Base-by-base conservation (phyloP, 805 yeast species). In the Cyberlindnera maritima region DNA sequence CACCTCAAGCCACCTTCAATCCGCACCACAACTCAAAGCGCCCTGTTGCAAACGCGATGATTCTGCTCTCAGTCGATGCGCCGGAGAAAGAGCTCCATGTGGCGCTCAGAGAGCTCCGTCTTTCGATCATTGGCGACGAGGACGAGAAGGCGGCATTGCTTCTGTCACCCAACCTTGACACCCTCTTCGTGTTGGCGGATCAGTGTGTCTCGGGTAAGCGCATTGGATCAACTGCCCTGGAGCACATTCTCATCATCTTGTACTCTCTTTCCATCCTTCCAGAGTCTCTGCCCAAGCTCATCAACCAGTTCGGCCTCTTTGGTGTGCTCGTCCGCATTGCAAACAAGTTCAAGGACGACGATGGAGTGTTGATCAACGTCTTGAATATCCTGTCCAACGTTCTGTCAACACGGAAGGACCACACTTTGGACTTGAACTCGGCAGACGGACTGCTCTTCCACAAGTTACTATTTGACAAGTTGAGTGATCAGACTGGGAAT, bases 81-180 rank as follows among this genome's bases (percentile, higher is more conserved):
- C 15, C 45, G 1, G 50, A 39, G 2, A 19, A 25, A 19, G 44
- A 47, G 35, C 41, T 49, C 2, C 46, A 32, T 18, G 21, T 15
- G n/a, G 36, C 54, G 10, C 39, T 56, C 9, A 28, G 43, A 33
- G 54, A 50, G 15, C 36, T 51, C 0, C 44, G 61, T 14, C 50
- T 57, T 18, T 48, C 56, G 11, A 49, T 57, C 28, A 54, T 57
- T 26, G 61, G 61, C 11, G 61, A 57, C 39, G 58, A 54, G 12
- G 61, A 55, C 26, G 56, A 49, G 49, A 57, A 57, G 41, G 21
- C 20, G 17, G 41, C 41, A 9, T 17, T 52, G 28, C 44, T 52
- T 15, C 19, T 43, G 17, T 49, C 52, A 15, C 34, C 37, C 3
- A 44, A 44, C 17, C 44, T 52, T 15, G 46, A 35, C 10, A 36